A percentile compares a stretch with the other conserved stretches of the same genome.
These are phyloP conservation scores for Podospora pseudoanserina DNA, from an alignment of 495 filamentous ascomycete genomes.

Conservation along the genomic window DNA sequence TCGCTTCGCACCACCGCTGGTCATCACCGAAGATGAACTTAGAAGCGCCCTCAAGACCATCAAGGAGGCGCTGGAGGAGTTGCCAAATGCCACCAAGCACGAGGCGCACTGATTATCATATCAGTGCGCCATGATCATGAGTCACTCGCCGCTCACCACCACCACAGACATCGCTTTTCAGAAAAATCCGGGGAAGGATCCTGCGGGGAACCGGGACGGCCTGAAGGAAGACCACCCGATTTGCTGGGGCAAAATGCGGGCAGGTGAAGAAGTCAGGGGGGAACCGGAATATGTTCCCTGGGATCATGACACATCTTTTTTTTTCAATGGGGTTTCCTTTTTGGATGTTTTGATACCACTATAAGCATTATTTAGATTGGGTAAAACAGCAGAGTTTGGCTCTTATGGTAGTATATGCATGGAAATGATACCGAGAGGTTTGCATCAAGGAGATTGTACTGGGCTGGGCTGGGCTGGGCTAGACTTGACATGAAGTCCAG, in stretches of 20 bases:
- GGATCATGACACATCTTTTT: neutral
- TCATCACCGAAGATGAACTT: slow-evolving; percentile 84
- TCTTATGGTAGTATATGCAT: neutral
- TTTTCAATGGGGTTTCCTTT: neutral
- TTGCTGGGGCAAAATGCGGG: neutral
- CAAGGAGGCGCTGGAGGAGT: slow-evolving; percentile 66
- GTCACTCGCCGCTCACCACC: neutral
- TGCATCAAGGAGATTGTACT: neutral
- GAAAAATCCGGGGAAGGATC: neutral
- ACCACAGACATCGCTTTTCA: neutral
- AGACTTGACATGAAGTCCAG: neutral
- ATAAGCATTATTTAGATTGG: neutral
- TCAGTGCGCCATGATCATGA: neutral
- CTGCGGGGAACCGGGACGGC: neutral
- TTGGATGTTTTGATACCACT: neutral
- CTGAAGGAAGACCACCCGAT: neutral
- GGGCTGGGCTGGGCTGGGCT: too few species aligned
- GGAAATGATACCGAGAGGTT: neutral
- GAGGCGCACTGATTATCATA: slow-evolving; percentile 23
- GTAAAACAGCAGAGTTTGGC: neutral
- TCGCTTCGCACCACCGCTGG: slow-evolving; percentile 82
- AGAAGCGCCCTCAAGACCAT: slow-evolving; percentile 70
- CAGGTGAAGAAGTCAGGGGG: neutral
- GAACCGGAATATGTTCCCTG: neutral
- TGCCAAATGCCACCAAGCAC: slow-evolving; percentile 41